phyloP scores from a whole-genome alignment of 345 rosid species.

The Geranium brycei region DNA sequence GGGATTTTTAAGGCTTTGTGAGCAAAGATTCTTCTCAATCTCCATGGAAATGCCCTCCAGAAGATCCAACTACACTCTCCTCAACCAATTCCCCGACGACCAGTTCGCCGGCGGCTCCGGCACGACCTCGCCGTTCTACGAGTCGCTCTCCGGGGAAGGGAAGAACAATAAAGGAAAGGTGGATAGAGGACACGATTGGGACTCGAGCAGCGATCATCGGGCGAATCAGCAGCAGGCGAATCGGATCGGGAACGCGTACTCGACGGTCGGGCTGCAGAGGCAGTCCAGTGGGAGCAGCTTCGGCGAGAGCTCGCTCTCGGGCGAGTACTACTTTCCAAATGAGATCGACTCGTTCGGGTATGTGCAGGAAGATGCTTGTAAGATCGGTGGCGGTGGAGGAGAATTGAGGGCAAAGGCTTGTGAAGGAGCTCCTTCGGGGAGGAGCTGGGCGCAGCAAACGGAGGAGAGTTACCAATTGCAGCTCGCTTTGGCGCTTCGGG shows the following conservation, averaged over 20 bases:
- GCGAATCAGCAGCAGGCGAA: constrained; percentile 27
- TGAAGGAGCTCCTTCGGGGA: constrained; percentile 53
- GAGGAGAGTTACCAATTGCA: constrained; percentile 99
- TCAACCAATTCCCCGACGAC: constrained; percentile 70
- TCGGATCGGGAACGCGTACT: constrained; percentile 38
- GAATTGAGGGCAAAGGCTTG: constrained; percentile 32
- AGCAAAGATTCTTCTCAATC: constrained; percentile 9
- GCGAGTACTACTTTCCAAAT: constrained; percentile 66
- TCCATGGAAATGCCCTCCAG: constrained; percentile 80
- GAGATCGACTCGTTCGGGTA: constrained; percentile 59
- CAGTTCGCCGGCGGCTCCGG: constrained; percentile 45
- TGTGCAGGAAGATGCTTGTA: constrained; percentile 38
- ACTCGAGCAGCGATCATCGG: constrained; percentile 37
- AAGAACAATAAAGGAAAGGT: constrained; percentile 26
- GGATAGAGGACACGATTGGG: constrained; percentile 64
- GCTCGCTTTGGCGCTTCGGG: constrained; percentile 86
- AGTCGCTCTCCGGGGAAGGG: constrained; percentile 54
- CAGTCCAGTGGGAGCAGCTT: constrained; percentile 97
- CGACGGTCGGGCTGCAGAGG: constrained; percentile 64
- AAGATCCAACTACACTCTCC: constrained; percentile 79
- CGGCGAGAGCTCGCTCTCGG: constrained; percentile 89
- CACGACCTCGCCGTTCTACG: constrained; percentile 39
- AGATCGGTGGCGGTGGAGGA: constrained; percentile 23
- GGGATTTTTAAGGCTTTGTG: constrained; percentile 28
- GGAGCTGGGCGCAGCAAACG: constrained; percentile 99